Evolutionary conservation across 108 stramenopile genomes (phyloP), one percentile per base, ranked within the genome.

Genomic region (Fragilariopsis cylindrus): DNA sequence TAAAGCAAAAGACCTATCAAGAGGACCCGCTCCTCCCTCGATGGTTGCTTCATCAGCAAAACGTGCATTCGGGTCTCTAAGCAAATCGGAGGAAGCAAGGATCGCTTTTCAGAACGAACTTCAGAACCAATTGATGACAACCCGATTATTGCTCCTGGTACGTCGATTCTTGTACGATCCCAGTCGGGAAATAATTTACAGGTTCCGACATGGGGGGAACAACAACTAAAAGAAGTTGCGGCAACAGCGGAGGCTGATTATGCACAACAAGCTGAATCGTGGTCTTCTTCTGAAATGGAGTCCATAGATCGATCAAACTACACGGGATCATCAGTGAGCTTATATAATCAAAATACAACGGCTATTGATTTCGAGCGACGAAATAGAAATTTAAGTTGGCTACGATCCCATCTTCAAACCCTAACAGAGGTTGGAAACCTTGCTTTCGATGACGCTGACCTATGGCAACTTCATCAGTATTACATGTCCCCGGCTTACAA

Each of bases 31-130:
- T 0, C 84, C 89, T 43, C 92, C 92, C 4, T 78, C 89, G 4
- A 85, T 85, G 47, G 92, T 94, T 65, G 92, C 90, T 11, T 80
- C 88, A 11, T 88, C 89, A 1, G 88, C 90, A 4, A 91, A 89
- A 69, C 83, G 75, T 57, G 89, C 89, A n/a, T 87, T 91, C 62
- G 77, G 84, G 16, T 78, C 85, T n/a, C 73, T 94, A 8, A 76
- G 85, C 66, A 68, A 80, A 48, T 79, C 80, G 1, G 79, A 80
- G n/a, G 69, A 57, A 21, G 21, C 64, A 15, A 74, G 58, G 62
- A 55, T 57, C 12, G 64, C 79, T 16, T 84, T n/a, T 21, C 81
- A 82, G 48, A 81, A 82, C 45, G 88, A 88, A 50, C 76, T 84
- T 57, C 77, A 84, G 56, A 56, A 82, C 39, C 57, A 80, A 18